Base-by-base conservation (phyloP, 225 moss, liverwort and hornwort species). In the Straminergon stramineum region DNA sequence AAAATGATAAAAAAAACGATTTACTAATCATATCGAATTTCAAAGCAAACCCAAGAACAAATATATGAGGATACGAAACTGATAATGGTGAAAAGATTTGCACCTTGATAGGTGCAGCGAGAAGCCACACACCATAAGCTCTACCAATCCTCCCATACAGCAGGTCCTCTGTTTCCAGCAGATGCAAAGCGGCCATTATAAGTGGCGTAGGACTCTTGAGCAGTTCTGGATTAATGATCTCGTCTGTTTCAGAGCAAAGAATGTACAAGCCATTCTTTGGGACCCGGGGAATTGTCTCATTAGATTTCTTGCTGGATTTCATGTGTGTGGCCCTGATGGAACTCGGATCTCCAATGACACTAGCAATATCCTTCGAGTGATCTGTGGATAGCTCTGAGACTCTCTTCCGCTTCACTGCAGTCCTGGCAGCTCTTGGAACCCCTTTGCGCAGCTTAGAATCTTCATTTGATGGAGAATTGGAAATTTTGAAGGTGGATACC, bases 81-180 rank as follows among this genome's bases (percentile, higher is more conserved):
- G 51, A 51, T 35, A 64, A 7, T 11, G 64, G 64, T 63, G 82
- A 82, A 22, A 34, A 11, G 7, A 51, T 83, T 83, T 35, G 51
- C 63, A 88, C 83, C 88, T 88, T 5, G 37, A 71, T 37, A 48
- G 88, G 83, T 62, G 88, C 82, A 82, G 74, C 23, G 23, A 83
- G 88, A 70, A 88, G 63, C 83, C 88, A 88, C 82, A 83, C 71
- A 39, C 88, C 88, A 39, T 75, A 88, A 39, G 74, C 88, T 88
- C 75, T 88, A 8, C 88, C 83, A 75, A 83, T 74, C 60, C 83
- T 51, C 27, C 22, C 24, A 37, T 82, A 64, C 7, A 83, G 83
- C 64, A 63, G 52, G 64, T 83, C 64, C 31, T 88, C 21, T 52
- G n/a, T 22, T 75, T 73, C 88, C 83, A 88, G 75, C 63, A 13